These are phyloP conservation scores for Talaromyces liani DNA, from an alignment of 495 filamentous ascomycete genomes.

Conservation along the genomic window DNA sequence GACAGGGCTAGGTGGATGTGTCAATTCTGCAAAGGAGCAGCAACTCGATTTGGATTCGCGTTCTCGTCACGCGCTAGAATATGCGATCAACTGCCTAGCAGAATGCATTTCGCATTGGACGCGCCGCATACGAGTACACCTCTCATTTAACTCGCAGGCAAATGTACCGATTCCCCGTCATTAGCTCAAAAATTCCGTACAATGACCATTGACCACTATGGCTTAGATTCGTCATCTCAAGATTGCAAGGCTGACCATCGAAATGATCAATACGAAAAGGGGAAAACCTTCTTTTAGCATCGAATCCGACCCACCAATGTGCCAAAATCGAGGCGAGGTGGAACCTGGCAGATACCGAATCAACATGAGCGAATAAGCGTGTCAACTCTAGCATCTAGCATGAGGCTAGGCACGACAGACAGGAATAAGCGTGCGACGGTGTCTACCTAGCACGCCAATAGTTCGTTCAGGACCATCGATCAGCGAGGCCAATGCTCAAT, in stretches of 20 bases:
- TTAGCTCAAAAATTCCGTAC: neutral
- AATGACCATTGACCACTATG: neutral
- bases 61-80: neutral
- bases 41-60: neutral
- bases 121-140: neutral
- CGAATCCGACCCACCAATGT: neutral
- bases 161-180: neutral
- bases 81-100: neutral
- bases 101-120: neutral
- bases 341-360: neutral
- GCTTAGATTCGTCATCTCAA: neutral
- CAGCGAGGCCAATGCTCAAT: neutral
- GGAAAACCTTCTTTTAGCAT: neutral
- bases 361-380: neutral
- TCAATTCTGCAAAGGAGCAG: neutral
- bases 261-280: neutral
- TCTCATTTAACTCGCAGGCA: neutral
- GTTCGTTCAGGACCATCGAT: neutral
- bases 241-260: neutral
- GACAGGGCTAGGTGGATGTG: neutral
- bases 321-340: neutral
- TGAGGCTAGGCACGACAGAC: neutral
- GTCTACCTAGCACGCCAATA: neutral
- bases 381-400: neutral
- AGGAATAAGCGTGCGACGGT: neutral